These are phyloP conservation scores for Brassica rapa DNA, from an alignment of 345 rosid species.

Conservation along the genomic window DNA sequence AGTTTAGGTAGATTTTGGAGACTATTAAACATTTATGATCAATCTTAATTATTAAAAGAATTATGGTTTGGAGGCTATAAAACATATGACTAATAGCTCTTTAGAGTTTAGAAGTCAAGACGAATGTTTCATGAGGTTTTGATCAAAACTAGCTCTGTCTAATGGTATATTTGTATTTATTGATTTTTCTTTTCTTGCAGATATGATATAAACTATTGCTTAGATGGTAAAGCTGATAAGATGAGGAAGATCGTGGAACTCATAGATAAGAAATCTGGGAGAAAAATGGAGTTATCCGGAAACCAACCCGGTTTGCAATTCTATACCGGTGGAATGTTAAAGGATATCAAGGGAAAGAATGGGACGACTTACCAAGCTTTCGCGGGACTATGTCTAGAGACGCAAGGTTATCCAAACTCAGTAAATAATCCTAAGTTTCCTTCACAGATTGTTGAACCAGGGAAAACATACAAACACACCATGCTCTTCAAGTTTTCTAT, in stretches of 20 bases:
- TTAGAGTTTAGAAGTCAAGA: not conserved
- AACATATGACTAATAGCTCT: not conserved
- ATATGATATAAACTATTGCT: constrained; percentile 75
- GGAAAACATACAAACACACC: constrained; percentile 57
- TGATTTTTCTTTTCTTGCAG: constrained; percentile 2
- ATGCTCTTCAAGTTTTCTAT: constrained; percentile 68
- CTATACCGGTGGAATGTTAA: constrained; percentile 61
- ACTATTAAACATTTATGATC: no score
- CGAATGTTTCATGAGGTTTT: not conserved
- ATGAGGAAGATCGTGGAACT: constrained; percentile 64
- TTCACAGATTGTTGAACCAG: constrained; percentile 60
- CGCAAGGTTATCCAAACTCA: constrained; percentile 80
- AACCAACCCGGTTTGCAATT: constrained; percentile 82
- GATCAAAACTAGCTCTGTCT: not conserved
- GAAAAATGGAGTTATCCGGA: constrained; percentile 64
- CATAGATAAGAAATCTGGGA: constrained; percentile 62
- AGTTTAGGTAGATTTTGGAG: not conserved
- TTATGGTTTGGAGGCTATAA: not conserved
- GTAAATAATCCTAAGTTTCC: constrained; percentile 80
- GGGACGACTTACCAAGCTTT: constrained; percentile 60
- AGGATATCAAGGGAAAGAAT: constrained; percentile 64
- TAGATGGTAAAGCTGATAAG: constrained; percentile 44
- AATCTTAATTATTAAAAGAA: no score
- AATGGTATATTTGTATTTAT: not conserved
- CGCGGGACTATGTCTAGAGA: constrained; percentile 81